These are phyloP conservation scores for Fagopyrum homotropicum DNA, from an alignment of 148 eudicot genomes.

Conservation along the genomic window DNA sequence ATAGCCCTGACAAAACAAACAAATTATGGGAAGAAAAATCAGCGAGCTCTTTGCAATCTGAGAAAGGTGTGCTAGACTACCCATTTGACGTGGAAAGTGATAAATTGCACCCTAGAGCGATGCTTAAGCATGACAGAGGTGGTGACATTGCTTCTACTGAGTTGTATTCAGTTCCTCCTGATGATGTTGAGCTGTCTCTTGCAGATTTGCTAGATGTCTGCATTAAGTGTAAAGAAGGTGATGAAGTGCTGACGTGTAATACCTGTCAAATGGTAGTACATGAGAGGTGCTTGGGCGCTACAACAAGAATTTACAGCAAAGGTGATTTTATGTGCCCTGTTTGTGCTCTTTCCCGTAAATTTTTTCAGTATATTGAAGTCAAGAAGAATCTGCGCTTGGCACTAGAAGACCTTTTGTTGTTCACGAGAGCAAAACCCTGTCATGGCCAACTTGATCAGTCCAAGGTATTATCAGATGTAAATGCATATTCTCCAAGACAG, in stretches of 20 bases:
- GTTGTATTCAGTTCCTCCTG: not conserved
- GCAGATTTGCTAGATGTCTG: slow-evolving; percentile 39
- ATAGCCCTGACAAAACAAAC: not conserved
- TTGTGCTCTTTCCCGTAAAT: slow-evolving; percentile 61
- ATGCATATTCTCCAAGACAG: slow-evolving; percentile 16
- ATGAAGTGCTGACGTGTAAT: slow-evolving; percentile 49
- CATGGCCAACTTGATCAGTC: not conserved
- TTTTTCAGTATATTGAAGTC: slow-evolving; percentile 15
- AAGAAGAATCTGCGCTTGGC: slow-evolving; percentile 18
- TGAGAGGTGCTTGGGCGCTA: slow-evolving; percentile 53
- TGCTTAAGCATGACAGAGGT: slow-evolving; percentile 28
- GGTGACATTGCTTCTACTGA: slow-evolving; percentile 8
- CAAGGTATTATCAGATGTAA: slow-evolving; percentile 17
- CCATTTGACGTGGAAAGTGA: not conserved
- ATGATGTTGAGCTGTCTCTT: slow-evolving; percentile 11
- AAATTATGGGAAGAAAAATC: not conserved
- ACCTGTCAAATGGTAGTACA: slow-evolving; percentile 58
- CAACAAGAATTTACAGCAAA: slow-evolving; percentile 33
- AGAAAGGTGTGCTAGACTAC: not conserved
- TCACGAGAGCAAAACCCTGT: slow-evolving; percentile 25
- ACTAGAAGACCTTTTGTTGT: slow-evolving; percentile 40
- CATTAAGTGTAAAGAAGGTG: slow-evolving; percentile 59
- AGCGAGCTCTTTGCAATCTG: not conserved
- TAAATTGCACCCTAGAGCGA: slow-evolving; percentile 15
- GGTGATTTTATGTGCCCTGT: slow-evolving; percentile 75